Evolutionary conservation across 352 stramenopile species (phyloP).

Genomic region (Globisporangium parvum): DNA sequence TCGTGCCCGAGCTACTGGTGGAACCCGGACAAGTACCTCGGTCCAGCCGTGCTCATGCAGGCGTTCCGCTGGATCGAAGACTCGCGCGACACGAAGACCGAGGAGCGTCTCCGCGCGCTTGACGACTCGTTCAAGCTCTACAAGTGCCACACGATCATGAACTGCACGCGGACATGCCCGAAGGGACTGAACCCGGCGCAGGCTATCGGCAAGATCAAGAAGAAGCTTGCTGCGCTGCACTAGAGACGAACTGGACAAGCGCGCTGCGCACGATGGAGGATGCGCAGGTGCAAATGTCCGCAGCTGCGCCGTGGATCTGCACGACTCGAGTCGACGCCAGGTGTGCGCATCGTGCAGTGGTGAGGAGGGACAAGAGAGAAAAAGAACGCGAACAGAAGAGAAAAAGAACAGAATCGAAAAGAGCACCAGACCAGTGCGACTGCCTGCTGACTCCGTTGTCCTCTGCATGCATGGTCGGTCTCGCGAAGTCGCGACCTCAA

Average conservation of each 20-base stretch:
- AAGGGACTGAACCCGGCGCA: slow-evolving; percentile 99
- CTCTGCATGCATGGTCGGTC: too few relatives aligned
- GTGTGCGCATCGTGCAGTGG: not conserved
- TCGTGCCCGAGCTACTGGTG: slow-evolving; percentile 99
- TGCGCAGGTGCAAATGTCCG: not conserved
- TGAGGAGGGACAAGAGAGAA: not conserved
- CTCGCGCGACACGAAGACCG: slow-evolving; percentile 95
- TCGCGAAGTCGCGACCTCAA: not conserved
- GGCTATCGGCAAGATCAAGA: slow-evolving; percentile 99
- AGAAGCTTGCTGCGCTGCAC: slow-evolving; percentile 82
- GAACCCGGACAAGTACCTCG: slow-evolving; percentile 96
- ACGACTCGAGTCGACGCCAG: too few relatives aligned
- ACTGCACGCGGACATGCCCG: slow-evolving; percentile 99
- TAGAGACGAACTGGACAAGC: slow-evolving; percentile 19
- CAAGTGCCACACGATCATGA: slow-evolving; percentile 99
- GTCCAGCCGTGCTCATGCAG: slow-evolving; percentile 91
- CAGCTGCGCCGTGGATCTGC: too few relatives aligned
- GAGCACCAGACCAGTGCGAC: not conserved
- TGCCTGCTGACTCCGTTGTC: not conserved
- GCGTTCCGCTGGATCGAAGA: slow-evolving; percentile 99
- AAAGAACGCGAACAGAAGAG: not conserved
- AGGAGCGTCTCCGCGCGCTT: slow-evolving; percentile 92
- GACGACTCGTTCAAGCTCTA: slow-evolving; percentile 99
- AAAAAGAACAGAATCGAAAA: not conserved
- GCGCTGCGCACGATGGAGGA: not conserved